These are phyloP conservation scores for Theobroma grandiflorum DNA, from an alignment of 441 rosid genomes.

Conservation along the genomic window DNA sequence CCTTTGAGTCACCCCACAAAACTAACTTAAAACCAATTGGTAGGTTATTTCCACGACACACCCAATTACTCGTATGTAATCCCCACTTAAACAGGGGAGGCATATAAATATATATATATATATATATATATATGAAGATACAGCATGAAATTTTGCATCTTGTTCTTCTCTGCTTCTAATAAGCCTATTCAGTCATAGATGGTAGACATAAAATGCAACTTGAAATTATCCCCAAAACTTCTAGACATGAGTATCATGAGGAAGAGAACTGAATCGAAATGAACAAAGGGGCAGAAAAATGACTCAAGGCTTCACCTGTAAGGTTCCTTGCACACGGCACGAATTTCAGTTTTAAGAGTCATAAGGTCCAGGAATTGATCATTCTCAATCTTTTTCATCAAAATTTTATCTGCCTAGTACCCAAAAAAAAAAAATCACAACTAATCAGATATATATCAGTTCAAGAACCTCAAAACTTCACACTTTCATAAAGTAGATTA, in stretches of 20 bases:
- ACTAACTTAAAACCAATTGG: neutral
- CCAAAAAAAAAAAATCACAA: slow-evolving; percentile 8
- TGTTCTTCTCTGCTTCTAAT: neutral
- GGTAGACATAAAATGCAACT: slow-evolving; percentile 14
- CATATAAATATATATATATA: neutral
- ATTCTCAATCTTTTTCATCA: slow-evolving; percentile 91
- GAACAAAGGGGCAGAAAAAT: slow-evolving; percentile 31
- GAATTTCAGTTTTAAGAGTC: slow-evolving; percentile 86
- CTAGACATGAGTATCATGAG: slow-evolving; percentile 9
- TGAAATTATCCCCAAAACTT: slow-evolving; percentile 12
- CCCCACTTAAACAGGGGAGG: neutral
- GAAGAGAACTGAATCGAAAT: slow-evolving; percentile 9
- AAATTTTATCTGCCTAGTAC: slow-evolving; percentile 82
- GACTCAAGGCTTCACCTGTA: slow-evolving; percentile 70
- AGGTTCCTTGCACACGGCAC: slow-evolving; percentile 86
- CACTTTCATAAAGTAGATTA: neutral
- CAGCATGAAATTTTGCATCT: neutral
- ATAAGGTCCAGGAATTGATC: slow-evolving; percentile 94
- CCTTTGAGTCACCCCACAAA: slow-evolving; percentile 10
- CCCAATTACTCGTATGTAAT: slow-evolving; percentile 2
- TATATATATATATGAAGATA: slow-evolving; percentile 14
- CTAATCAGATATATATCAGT: slow-evolving; percentile 13
- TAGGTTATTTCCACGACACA: neutral
- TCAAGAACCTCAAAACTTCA: slow-evolving; percentile 19
- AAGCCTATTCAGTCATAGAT: neutral